These are phyloP conservation scores for Pythium volutum DNA, from an alignment of 352 stramenopile species.

Conservation along the genomic window DNA sequence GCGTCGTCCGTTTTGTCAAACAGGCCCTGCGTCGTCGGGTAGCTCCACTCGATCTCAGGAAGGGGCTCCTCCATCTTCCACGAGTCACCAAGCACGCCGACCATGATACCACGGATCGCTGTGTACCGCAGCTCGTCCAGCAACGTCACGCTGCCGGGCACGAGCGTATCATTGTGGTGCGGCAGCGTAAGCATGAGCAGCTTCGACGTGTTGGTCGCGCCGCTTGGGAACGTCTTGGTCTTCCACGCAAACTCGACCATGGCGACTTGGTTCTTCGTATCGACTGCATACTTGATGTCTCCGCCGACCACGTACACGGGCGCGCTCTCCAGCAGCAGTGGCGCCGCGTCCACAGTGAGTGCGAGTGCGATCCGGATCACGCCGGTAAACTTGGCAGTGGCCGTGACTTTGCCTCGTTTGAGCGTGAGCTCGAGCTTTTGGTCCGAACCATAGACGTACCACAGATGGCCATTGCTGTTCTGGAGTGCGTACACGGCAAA, in stretches of 20 bases:
- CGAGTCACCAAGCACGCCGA: conserved; percentile 49
- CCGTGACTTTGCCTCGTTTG: conserved; percentile 33
- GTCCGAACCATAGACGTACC: conserved; percentile 67
- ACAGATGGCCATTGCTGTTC: conserved; percentile 62
- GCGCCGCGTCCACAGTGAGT: conserved; percentile 33
- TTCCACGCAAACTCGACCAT: conserved; percentile 64
- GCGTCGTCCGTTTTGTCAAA: conserved; percentile 35
- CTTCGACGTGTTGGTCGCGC: conserved; percentile 21
- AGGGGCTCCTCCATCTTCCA: conserved; percentile 71
- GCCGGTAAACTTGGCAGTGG: conserved; percentile 40
- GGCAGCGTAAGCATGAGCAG: conserved; percentile 73
- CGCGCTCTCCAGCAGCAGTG: conserved; percentile 56
- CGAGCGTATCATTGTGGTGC: conserved; percentile 56
- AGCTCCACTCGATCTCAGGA: conserved; percentile 61
- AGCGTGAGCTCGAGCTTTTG: conserved; percentile 35
- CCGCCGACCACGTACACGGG: conserved; percentile 55
- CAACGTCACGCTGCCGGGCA: conserved; percentile 15
- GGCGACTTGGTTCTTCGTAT: conserved; percentile 26
- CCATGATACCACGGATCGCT: conserved; percentile 73
- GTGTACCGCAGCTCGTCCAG: conserved; percentile 53
- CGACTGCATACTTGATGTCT: conserved; percentile 43
- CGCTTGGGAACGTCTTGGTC: conserved; percentile 38
- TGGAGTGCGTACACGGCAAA: conserved; percentile 53
- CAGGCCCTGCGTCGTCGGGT: conserved; percentile 45
- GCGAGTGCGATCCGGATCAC: conserved; percentile 53